Evolutionary conservation across 768 basidiomycete species (phyloP), one percentile per base, ranked within the genome.

Genomic region (Russula virescens): DNA sequence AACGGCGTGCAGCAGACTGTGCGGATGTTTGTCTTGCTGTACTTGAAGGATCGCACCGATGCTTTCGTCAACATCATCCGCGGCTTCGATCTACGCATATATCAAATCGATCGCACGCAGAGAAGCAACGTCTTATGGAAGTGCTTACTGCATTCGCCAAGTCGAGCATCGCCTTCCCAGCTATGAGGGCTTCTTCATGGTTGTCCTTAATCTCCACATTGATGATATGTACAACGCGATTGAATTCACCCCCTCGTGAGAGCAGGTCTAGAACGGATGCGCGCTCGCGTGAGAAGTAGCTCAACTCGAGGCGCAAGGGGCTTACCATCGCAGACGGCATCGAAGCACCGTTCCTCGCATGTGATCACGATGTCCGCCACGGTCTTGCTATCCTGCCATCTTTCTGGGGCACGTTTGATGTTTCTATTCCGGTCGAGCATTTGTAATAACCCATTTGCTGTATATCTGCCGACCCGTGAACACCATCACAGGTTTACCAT

Each of bases 161-260:
- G 70, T 96, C 95, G 31, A 98, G 78, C 72, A 98, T 94, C 2
- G 96, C 94, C 73, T 87, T 91, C 19, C 97, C 96, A 26, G 97
- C 97, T 66, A 98, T 93, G 51, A 89, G 79, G 0, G 97, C 97
- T 75, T 99, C 97, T 79, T 98, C 97, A 69, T 98, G 95, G 71
- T 97, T 98, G 75, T 99, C 97, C 77, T 91, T 97, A 75, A 98
- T 98, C 72, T 99, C 97, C 64, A 98, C 84, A 74, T 99, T 99
- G 70, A 99, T 91, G 47, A 99, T 74, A 74, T 99, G 97, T 19
- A 98, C 94, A 2, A 95, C 90, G 63, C 87, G 87, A 76, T 94
- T 98, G 71, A 86, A 87, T 61, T 98, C 95, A 5, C 97, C 92
- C 31, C 94, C 94, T 67, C 92, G 83, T 35, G 80, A 75, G 61